Conservation (phyloP, 768 basidiomycete genomes). For the Suillus hirtellus region DNA sequence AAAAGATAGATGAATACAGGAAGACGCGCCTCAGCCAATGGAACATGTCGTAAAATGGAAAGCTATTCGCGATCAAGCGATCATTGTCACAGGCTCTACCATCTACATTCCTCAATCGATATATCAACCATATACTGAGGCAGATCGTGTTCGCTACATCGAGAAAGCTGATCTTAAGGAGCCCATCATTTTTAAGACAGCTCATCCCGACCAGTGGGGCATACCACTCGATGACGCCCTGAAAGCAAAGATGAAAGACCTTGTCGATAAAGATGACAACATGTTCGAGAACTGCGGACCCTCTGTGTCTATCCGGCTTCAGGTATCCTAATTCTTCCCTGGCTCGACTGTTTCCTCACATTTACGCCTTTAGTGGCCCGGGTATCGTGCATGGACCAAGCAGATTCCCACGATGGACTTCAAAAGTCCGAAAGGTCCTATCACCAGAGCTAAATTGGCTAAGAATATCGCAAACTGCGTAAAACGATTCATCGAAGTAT, state of each 20-base stretch:
- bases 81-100: slow-evolving; percentile 33
- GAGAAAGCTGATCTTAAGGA: slow-evolving; percentile 63
- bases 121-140: slow-evolving; percentile 77
- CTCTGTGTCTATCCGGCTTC: slow-evolving; percentile 76
- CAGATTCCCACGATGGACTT: slow-evolving; percentile 86
- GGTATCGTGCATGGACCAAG: slow-evolving; percentile 74
- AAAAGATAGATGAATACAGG: slow-evolving; percentile 15
- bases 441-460: slow-evolving; percentile 73
- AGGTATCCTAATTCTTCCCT: slow-evolving; percentile 43
- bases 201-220: slow-evolving; percentile 56
- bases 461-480: slow-evolving; percentile 81
- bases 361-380: slow-evolving; percentile 62
- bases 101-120: slow-evolving; percentile 70
- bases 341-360: neutral
- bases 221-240: slow-evolving; percentile 65
- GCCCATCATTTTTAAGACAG: slow-evolving; percentile 64
- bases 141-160: slow-evolving; percentile 75
- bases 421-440: slow-evolving; percentile 72
- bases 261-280: slow-evolving; percentile 58
- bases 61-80: slow-evolving; percentile 11
- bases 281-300: slow-evolving; percentile 77
- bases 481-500: slow-evolving; percentile 62
- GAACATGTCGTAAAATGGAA: slow-evolving; percentile 32
- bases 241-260: slow-evolving; percentile 54
- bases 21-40: slow-evolving; percentile 23